Conservation (phyloP, 1,284 basidiomycete species). For the Ustilago esculenta region DNA sequence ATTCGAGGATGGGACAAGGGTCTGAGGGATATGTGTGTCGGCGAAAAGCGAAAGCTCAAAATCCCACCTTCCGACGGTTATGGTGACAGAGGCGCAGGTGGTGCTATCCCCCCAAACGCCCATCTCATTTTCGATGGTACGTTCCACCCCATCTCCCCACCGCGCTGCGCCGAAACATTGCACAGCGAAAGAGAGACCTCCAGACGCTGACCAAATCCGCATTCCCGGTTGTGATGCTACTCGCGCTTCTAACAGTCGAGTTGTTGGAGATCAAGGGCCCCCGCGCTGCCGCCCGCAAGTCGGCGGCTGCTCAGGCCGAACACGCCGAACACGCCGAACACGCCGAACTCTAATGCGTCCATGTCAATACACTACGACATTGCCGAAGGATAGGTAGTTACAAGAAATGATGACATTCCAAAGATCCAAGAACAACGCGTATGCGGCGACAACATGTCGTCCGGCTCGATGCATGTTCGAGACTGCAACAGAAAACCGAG, state of each 20-base stretch:
- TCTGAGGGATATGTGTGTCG: slow-evolving; percentile 79
- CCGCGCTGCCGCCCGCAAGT: slow-evolving; percentile 22
- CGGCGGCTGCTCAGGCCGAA: background rate
- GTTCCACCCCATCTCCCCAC: too few species aligned
- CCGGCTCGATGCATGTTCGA: too few species aligned
- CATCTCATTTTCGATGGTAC: slow-evolving; percentile 83
- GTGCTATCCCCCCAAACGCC: slow-evolving; percentile 82
- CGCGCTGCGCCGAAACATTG: too few species aligned
- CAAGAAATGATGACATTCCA: background rate
- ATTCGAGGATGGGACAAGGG: slow-evolving; percentile 74
- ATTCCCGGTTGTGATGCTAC: too few species aligned
- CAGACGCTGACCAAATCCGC: too few species aligned
- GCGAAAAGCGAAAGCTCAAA: slow-evolving; percentile 85
- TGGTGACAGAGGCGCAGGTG: slow-evolving; percentile 81
- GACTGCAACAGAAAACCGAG: too few species aligned
- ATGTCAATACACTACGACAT: too few species aligned
- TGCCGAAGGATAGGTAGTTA: slow-evolving; percentile 3
- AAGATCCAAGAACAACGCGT: too few species aligned
- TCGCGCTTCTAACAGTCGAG: too few species aligned
- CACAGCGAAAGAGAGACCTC: too few species aligned
- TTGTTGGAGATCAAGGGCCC: slow-evolving; percentile 47
- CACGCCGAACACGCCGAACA: too few species aligned
- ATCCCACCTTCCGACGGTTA: slow-evolving; percentile 56
- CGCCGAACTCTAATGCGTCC: slow-evolving; percentile 27
- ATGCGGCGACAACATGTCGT: too few species aligned